Percentiles rank a stretch among this genome's conserved stretches.
These are phyloP conservation scores for Microbotryum scabiosae DNA, from an alignment of 1,284 basidiomycete genomes.

Conservation along the genomic window DNA sequence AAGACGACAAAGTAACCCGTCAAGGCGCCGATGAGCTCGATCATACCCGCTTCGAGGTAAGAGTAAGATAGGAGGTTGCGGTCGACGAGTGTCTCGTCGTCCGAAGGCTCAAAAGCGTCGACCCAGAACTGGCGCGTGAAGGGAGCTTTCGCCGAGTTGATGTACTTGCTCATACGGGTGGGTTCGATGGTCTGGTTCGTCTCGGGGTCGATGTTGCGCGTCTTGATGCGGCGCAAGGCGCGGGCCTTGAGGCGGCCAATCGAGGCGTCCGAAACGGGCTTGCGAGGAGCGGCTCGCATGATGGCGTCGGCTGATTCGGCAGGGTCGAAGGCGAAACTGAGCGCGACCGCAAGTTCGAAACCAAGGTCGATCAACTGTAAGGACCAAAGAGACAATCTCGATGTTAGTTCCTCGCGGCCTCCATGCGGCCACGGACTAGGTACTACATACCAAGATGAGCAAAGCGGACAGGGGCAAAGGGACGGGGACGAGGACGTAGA, in stretches of 20 bases:
- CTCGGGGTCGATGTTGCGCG: conserved; percentile 52
- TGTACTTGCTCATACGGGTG: conserved; percentile 42
- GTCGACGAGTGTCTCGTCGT: conserved; percentile 56
- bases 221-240: conserved; percentile 53
- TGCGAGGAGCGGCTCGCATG: conserved; percentile 59
- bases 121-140: conserved; percentile 57
- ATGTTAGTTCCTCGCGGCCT: conserved; percentile 39
- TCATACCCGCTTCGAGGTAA: conserved; percentile 57
- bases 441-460: conserved; percentile 50
- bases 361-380: conserved; percentile 49
- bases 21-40: conserved; percentile 51
- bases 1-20: conserved; percentile 60
- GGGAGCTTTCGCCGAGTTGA: conserved; percentile 46
- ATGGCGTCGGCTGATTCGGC: conserved; percentile 56
- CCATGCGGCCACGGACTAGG: conserved; percentile 40
- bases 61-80: conserved; percentile 56
- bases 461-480: conserved; percentile 59
- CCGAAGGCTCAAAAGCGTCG: conserved; percentile 49
- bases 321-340: conserved; percentile 62
- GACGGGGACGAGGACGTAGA: conserved; percentile 50
- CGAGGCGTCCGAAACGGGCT: conserved; percentile 53
- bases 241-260: conserved; percentile 52
- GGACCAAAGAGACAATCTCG: background rate
- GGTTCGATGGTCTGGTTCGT: conserved; percentile 46
- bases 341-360: conserved; percentile 57